phyloP scores from a whole-genome alignment of 164 flowering plant genomes.

The Akebia trifoliata region DNA sequence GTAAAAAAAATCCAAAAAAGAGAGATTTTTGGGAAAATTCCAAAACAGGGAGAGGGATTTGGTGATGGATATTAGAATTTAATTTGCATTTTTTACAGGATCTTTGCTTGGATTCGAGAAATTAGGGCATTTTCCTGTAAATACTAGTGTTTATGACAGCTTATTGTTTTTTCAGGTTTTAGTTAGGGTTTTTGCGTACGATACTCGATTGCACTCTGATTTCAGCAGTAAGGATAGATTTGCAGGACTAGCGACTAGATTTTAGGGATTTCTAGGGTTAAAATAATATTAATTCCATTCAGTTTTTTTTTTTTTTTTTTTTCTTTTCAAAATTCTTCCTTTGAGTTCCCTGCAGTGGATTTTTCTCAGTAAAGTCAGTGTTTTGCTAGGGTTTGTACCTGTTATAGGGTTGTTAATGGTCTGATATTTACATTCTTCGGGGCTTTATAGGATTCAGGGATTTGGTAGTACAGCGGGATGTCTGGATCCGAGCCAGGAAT shows the following conservation, averaged over 20 bases:
- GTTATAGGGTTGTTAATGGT: not conserved
- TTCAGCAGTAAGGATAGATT: not conserved
- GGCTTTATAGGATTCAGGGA: not conserved
- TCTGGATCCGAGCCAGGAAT: constrained; percentile 48
- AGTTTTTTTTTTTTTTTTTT: no score
- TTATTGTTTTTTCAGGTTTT: constrained; percentile 1
- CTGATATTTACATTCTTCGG: not conserved
- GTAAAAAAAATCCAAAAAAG: constrained; percentile 18
- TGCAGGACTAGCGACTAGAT: not conserved
- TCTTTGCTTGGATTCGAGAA: not conserved
- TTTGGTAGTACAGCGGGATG: constrained; percentile 18
- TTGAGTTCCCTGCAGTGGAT: no score
- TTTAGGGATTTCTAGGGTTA: not conserved
- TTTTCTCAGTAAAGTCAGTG: not conserved
- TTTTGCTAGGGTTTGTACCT: not conserved
- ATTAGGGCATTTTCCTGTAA: constrained; percentile 2
- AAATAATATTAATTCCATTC: not conserved
- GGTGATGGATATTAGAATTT: not conserved
- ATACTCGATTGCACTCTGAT: not conserved
- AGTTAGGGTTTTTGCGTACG: not conserved
- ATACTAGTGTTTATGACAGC: constrained; percentile 3
- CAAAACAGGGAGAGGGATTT: constrained; percentile 1
- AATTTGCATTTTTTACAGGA: constrained; percentile 1
- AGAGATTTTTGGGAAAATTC: constrained; percentile 1
- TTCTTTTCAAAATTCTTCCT: no score